A percentile compares a stretch with the other conserved stretches of the same genome.
Evolutionary conservation across 768 basidiomycete species (phyloP).

Genomic region (Mycena venus): DNA sequence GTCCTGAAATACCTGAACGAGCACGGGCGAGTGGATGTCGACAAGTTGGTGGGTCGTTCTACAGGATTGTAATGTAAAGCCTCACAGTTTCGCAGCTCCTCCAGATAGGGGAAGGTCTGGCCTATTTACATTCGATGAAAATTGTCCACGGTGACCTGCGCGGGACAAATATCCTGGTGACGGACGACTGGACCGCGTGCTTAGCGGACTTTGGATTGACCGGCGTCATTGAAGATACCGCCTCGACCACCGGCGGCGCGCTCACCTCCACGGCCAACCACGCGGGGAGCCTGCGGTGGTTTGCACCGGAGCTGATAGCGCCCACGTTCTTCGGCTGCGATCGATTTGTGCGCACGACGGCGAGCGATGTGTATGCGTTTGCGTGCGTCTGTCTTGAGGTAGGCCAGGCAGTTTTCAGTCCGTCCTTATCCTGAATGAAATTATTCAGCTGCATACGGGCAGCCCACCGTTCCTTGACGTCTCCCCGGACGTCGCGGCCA

Average conservation of each 20-base stretch:
- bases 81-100: not conserved
- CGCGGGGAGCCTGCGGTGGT: not conserved
- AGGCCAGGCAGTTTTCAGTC: not conserved
- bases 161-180: not conserved
- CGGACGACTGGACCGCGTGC: constrained; percentile 2
- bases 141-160: constrained; percentile 8
- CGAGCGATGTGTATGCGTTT: constrained; percentile 1
- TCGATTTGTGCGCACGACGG: not conserved
- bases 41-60: constrained; percentile 15
- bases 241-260: not conserved
- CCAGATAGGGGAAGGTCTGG: not conserved
- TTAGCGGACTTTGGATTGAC: constrained; percentile 8
- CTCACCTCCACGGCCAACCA: not conserved
- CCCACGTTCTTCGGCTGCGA: not conserved
- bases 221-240: not conserved
- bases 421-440: not conserved
- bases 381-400: constrained; percentile 8
- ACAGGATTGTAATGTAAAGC: not conserved
- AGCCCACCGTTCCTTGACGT: not conserved
- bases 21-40: constrained; percentile 31
- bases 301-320: constrained; percentile 1
- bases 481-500: not conserved
- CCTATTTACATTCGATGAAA: not conserved
- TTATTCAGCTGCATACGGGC: not conserved
- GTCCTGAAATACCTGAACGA: constrained; percentile 34